A percentile compares a stretch with the other conserved stretches of the same genome.
These are phyloP conservation scores for Aegilops umbellulata DNA, from an alignment of 176 grass and related monocot species.

Conservation along the genomic window DNA sequence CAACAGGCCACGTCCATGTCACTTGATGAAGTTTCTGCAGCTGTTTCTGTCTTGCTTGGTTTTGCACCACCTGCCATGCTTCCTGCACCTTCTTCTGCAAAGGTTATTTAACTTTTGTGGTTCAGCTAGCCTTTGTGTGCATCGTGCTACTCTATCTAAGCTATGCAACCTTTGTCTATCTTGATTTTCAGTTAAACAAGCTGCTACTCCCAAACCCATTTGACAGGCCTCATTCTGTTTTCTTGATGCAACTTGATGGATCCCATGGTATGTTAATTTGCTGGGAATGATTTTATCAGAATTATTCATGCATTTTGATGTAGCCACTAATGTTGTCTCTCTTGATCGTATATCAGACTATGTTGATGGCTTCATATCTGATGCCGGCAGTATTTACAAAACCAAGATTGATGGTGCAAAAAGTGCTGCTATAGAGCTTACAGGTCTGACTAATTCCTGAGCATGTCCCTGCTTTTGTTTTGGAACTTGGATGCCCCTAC, in stretches of 20 bases:
- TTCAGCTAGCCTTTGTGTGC: not conserved
- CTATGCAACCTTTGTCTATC: constrained; percentile 14
- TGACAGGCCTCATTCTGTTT: constrained; percentile 66
- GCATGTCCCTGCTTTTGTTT: not conserved
- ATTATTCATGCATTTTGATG: constrained; percentile 8
- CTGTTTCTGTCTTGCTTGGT: constrained; percentile 85
- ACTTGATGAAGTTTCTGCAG: constrained; percentile 65
- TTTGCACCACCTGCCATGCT: constrained; percentile 62
- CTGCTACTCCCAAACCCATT: constrained; percentile 83
- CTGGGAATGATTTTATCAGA: not conserved
- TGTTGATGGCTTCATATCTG: constrained; percentile 45
- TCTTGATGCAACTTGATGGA: constrained; percentile 73
- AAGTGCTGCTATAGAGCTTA: constrained; percentile 43
- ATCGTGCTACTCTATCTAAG: constrained; percentile 22
- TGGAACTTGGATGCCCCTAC: constrained; percentile 10
- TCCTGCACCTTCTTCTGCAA: constrained; percentile 54
- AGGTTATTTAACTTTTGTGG: constrained; percentile 44
- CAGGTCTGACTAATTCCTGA: constrained; percentile 57
- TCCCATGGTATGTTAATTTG: constrained; percentile 51
- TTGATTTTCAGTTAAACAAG: constrained; percentile 75
- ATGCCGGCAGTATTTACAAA: constrained; percentile 46
- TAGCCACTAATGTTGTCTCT: constrained; percentile 10
- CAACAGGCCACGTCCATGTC: constrained; percentile 59
- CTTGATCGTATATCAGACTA: constrained; percentile 24
- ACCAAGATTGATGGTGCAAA: constrained; percentile 56